A percentile compares a stretch with the other conserved stretches of the same genome.
Conservation (phyloP, 108 stramenopile species). For the Phaeodactylum tricornutum region DNA sequence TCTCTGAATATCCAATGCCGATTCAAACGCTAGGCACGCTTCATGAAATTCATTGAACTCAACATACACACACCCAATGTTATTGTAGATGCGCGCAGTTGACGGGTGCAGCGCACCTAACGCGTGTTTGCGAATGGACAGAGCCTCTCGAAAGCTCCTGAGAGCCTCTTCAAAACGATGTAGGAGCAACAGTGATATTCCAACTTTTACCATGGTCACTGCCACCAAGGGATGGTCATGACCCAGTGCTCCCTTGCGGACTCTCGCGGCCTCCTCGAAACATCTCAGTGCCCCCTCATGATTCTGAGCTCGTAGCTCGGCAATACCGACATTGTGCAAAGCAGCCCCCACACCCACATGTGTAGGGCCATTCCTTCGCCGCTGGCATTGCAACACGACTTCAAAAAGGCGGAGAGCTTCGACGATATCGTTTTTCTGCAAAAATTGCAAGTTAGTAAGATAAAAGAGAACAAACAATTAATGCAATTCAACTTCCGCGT, state of each 20-base stretch:
- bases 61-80: conserved; percentile 54
- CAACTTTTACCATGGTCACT: conserved; percentile 40
- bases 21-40: conserved; percentile 36
- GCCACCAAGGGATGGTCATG: conserved; percentile 43
- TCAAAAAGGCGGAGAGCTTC: conserved; percentile 31
- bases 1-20: conserved; percentile 39
- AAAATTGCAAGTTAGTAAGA: not conserved
- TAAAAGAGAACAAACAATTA: not conserved
- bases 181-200: conserved; percentile 32
- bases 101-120: conserved; percentile 38
- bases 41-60: conserved; percentile 32
- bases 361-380: conserved; percentile 18
- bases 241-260: conserved; percentile 39
- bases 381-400: conserved; percentile 25
- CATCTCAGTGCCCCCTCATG: conserved; percentile 33
- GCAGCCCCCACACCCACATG: conserved; percentile 40
- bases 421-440: not conserved
- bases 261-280: conserved; percentile 44
- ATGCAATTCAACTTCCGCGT: not conserved
- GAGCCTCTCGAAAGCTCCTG: conserved; percentile 40
- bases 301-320: conserved; percentile 19
- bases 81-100: conserved; percentile 42
- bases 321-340: conserved; percentile 45
- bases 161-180: conserved; percentile 39
- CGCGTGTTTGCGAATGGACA: conserved; percentile 29